Evolutionary conservation across 1,284 basidiomycete genomes (phyloP), one percentile per base, ranked within the genome.

Genomic region (Microbotryum silenes-acaulis): DNA sequence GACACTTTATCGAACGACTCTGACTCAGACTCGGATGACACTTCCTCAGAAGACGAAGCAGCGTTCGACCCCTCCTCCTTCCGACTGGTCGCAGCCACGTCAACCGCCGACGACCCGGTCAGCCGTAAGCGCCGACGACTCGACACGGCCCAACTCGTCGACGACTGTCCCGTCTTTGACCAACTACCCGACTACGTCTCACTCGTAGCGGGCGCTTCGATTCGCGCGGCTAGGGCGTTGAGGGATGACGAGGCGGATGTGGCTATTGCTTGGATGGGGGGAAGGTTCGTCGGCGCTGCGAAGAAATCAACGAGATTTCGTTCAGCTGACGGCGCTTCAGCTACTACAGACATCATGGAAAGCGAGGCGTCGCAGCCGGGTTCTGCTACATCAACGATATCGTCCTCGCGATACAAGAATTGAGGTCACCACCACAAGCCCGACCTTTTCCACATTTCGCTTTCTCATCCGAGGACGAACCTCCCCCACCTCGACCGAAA

Each of bases 301-400:
- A 59, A 31, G 18, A 45, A 27, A 9, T 29, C 12, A 2, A 8
- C 25, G 20, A 29, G 25, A 25, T 25, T 25, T 25, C 0, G 20
- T 16, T 18, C 12, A 20, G 44, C 50, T 37, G 48, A 47, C 51
- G 12, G 29, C 49, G 16, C n/a, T 44, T 44, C 7, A 31, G 16
- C 21, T 37, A 4, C 10, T 20, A 44, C 56, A 86, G 88, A 72
- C 89, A 90, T 68, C 89, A 91, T 67, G 85, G 86, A 0, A 82
- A 83, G 57, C 86, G 87, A 72, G 78, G 81, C 0, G 79, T 79
- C 55, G 89, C 90, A 0, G 84, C 87, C 3, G 93, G 92, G 0
- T 97, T 91, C 76, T 97, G 92, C 77, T 97, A 96, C 73, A 85
- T 96, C 31, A 89, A 91, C 5, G 93, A 97, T 73, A 86, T 86